phyloP scores from a whole-genome alignment of 2,329 filamentous ascomycete genomes.

The Cladosporium austrohemisphaericum region DNA sequence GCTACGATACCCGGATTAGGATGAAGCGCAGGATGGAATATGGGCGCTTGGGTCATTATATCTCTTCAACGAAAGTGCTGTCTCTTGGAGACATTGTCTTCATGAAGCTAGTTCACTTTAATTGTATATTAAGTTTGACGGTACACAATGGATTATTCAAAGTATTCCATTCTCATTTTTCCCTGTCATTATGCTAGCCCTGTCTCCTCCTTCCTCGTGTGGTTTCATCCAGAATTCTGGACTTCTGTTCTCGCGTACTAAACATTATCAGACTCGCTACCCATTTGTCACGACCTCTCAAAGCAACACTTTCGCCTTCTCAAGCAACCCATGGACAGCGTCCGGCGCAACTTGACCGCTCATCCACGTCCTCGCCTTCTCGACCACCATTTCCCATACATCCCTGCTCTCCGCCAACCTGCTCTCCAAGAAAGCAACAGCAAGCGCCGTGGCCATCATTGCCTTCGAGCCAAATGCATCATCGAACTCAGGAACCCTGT shows the following conservation, averaged over 20 bases:
- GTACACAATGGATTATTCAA: no score
- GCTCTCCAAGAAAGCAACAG: conserved; percentile 49
- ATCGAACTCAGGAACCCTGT: neutral
- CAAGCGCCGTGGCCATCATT: conserved; percentile 39
- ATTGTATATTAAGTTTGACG: no score
- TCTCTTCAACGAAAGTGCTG: no score
- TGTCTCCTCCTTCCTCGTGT: no score
- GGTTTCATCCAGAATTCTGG: no score
- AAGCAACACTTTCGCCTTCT: conserved; percentile 1
- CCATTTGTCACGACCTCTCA: neutral
- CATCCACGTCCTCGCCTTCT: conserved; percentile 49
- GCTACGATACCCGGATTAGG: neutral
- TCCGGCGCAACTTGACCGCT: neutral
- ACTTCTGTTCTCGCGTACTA: no score
- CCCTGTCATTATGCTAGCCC: no score
- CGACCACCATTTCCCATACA: conserved; percentile 61
- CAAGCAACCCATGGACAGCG: neutral
- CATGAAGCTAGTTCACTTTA: no score
- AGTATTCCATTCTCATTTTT: neutral
- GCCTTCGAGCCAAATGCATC: conserved; percentile 14
- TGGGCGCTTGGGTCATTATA: no score
- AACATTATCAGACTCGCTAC: no score
- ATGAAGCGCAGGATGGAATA: no score
- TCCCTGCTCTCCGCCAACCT: conserved; percentile 47
- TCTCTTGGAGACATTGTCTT: no score